These are phyloP conservation scores for Blastobotrys persicus DNA, from an alignment of 1,139 yeast genomes.

Conservation along the genomic window DNA sequence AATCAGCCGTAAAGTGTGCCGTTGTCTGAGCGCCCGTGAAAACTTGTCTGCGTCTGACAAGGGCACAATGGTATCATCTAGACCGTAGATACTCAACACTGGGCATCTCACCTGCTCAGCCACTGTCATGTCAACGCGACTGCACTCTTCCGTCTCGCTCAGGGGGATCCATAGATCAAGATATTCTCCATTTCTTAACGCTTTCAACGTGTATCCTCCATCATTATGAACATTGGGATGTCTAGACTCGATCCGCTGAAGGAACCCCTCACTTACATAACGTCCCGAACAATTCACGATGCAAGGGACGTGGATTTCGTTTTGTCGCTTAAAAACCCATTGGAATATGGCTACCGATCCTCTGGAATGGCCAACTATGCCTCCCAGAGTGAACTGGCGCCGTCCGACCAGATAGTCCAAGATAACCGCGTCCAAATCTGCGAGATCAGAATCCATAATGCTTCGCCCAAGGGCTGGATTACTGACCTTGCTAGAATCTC, in stretches of 20 bases:
- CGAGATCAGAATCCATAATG: conserved; percentile 59
- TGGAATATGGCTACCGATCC: conserved; percentile 75
- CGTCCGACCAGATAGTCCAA: conserved; percentile 33
- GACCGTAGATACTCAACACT: conserved; percentile 70
- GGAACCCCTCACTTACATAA: conserved; percentile 36
- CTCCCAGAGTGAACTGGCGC: conserved; percentile 41
- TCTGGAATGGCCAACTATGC: conserved; percentile 72
- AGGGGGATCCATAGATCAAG: conserved; percentile 44
- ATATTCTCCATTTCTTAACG: conserved; percentile 53
- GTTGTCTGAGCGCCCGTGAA: conserved; percentile 51
- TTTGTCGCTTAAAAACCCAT: conserved; percentile 57
- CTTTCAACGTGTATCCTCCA: conserved; percentile 40
- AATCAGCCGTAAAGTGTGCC: conserved; percentile 59
- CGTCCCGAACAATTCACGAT: conserved; percentile 74
- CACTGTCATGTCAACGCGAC: conserved; percentile 47
- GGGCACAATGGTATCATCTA: conserved; percentile 64
- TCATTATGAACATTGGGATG: conserved; percentile 31
- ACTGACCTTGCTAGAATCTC: conserved; percentile 61
- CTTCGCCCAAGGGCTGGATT: conserved; percentile 51
- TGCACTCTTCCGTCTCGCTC: conserved; percentile 55
- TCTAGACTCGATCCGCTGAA: conserved; percentile 37
- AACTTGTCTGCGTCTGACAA: conserved; percentile 57
- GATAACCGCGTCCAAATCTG: conserved; percentile 52
- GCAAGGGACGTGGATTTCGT: conserved; percentile 51
- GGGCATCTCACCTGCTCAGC: conserved; percentile 44